Evolutionary conservation across 176 grass and related monocot genomes (phyloP), one percentile per base, ranked within the genome.

Genomic region (Areca catechu): DNA sequence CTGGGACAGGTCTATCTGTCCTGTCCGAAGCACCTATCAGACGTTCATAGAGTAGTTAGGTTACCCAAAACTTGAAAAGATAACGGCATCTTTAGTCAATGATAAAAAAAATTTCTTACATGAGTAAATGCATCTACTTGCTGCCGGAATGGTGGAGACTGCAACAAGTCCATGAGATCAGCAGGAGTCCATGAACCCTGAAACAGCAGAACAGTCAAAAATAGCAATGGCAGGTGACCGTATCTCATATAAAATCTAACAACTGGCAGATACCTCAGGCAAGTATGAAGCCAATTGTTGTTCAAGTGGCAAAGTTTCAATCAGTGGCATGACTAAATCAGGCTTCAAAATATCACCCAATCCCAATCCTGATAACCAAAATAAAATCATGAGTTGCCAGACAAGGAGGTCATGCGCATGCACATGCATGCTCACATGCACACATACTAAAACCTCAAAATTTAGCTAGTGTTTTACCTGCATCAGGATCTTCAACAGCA

Each of bases 111-210:
- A 49, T 16, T 62, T 67, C 85, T 71, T 74, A 91, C 83, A 69
- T 97, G 86, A 61, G 86, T 91, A 70, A 91, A 97, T 66, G 80
- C 80, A 54, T 97, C 86, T 58, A 97, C 58, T 85, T 97, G 92
- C 63, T 97, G 92, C 18, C 83, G 86, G 71, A 96, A 82, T 69
- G 83, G 83, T 71, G 92, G 86, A 71, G 83, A 90, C 67, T 96
- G 92, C 49, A 96, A 68, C 61, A 96, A 82, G 47, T 96, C 92
- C 62, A 88, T 63, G 58, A 96, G 81, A 87, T 96, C 92, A 74
- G 56, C 53, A 55, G 74, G 54, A 53, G 68, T 90, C 80, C 84
- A 82, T 29, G 80, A 79, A 22, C 92, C 92, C 92, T 96, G 71
- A 17, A 84, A 78, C 79, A 55, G 24, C 60, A 62, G n/a, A 71